phyloP scores from a whole-genome alignment of 805 yeast genomes.

The Kurtzmaniella cleridarum region DNA sequence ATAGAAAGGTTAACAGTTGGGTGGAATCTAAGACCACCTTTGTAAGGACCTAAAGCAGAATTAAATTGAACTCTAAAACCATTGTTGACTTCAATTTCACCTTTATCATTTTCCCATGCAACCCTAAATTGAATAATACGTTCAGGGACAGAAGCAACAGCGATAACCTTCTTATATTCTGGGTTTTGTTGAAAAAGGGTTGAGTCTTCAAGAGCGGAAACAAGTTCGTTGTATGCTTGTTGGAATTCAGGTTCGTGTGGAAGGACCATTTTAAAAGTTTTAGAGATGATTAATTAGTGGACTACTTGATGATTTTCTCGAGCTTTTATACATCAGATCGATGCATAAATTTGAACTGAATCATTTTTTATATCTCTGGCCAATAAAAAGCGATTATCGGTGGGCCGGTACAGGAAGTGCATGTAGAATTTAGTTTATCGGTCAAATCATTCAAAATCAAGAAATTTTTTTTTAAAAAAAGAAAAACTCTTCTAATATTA shows the following conservation, averaged over 20 bases:
- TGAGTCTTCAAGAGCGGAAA: slow-evolving; percentile 83
- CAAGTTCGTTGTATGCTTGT: slow-evolving; percentile 95
- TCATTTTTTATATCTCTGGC: too few species aligned
- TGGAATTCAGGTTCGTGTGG: slow-evolving; percentile 97
- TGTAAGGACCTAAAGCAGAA: slow-evolving; percentile 98
- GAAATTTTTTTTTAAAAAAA: too few species aligned
- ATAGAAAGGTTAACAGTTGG: slow-evolving; percentile 94
- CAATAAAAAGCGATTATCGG: too few species aligned
- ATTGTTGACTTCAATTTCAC: slow-evolving; percentile 86
- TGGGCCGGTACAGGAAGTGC: too few species aligned
- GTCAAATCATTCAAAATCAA: too few species aligned
- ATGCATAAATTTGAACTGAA: too few species aligned
- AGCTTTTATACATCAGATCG: too few species aligned
- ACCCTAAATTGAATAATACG: slow-evolving; percentile 96
- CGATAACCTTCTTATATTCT: slow-evolving; percentile 79
- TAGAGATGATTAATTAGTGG: background rate
- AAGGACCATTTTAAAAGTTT: slow-evolving; percentile 51
- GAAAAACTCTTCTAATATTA: too few species aligned
- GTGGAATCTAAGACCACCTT: slow-evolving; percentile 98
- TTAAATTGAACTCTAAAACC: slow-evolving; percentile 98
- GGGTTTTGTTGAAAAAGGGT: slow-evolving; percentile 87
- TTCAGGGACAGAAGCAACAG: slow-evolving; percentile 92
- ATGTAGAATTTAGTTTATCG: too few species aligned
- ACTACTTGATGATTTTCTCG: too few species aligned
- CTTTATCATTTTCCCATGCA: slow-evolving; percentile 94